Percentiles rank a stretch among this genome's conserved stretches.
phyloP scores from a whole-genome alignment of 352 stramenopile species.

The Globisporangium parvum region DNA sequence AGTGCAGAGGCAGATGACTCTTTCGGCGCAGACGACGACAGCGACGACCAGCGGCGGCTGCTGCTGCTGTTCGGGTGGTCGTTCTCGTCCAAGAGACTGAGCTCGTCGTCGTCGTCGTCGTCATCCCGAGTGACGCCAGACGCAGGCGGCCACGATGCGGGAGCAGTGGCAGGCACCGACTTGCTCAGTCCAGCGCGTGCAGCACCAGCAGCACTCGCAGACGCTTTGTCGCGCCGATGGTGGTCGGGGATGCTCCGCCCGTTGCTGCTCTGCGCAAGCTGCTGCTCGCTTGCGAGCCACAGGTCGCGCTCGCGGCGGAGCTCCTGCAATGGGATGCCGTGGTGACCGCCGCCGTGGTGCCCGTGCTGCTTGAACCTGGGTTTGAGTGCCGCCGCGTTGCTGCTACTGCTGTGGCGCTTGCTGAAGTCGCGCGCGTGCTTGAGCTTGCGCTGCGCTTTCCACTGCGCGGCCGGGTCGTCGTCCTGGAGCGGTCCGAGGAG shows the following conservation, averaged over 20 bases:
- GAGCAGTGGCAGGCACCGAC: constrained; percentile 28
- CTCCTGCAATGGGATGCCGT: constrained; percentile 20
- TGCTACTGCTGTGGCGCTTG: constrained; percentile 19
- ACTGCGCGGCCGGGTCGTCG: constrained; percentile 17
- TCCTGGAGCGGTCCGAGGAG: neutral
- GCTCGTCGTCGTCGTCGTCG: constrained; percentile 9
- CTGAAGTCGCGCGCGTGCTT: constrained; percentile 56
- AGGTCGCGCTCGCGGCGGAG: constrained; percentile 34
- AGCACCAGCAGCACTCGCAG: neutral
- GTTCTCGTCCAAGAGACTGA: constrained; percentile 19
- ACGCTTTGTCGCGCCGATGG: constrained; percentile 15
- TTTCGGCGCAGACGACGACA: constrained; percentile 28
- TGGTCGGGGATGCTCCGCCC: constrained; percentile 31
- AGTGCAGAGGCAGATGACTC: constrained; percentile 6
- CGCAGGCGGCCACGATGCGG: constrained; percentile 48
- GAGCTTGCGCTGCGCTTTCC: constrained; percentile 57
- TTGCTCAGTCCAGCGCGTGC: constrained; percentile 22
- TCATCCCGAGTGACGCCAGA: constrained; percentile 16
- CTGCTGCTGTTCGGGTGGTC: constrained; percentile 19
- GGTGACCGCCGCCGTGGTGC: constrained; percentile 16
- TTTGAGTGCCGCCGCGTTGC: neutral
- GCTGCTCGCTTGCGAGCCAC: constrained; percentile 20
- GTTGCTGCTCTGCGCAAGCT: constrained; percentile 2
- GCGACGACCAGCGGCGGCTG: constrained; percentile 1
- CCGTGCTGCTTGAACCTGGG: constrained; percentile 34